Base-by-base conservation (phyloP, 345 rosid species). In the Melastoma malabathricum region DNA sequence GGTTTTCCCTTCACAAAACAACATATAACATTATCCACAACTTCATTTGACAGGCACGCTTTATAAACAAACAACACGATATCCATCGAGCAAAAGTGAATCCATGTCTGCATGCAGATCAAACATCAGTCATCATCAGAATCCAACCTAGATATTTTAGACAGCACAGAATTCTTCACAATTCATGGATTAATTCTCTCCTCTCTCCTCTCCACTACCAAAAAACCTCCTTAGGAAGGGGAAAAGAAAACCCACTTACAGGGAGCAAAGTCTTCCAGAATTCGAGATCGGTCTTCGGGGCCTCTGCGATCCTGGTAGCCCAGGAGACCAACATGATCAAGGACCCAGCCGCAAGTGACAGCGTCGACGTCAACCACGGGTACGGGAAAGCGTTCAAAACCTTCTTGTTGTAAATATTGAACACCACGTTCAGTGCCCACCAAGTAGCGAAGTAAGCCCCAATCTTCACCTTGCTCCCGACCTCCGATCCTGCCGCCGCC, bases 351-450 rank as follows among this genome's bases (percentile, higher is more conserved):
- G 98, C 98, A 31, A 92, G 86, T 1, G 98, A 92, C 34, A 92
- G 76, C 7, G 97, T 87, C 0, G 98, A 92, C 16, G 98, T 92
- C 61, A 92, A 75, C 98, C 98, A 92, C 5, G 98, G 98, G 44
- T 80, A 92, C 43, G 98, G 97, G 43, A 69, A 92, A 15, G 88
- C 98, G 75, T 92, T 92, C 79, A 92, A 64, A 8, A 84, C 97
- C 77, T 92, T 92, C 83, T 92, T 92, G 75, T 92, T 92, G 61
- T 92, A 92, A 14, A 92, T 92, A 57, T 92, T 87, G 70, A 92
- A 92, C 22, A 92, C 90, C 44, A 87, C 98, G 54, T 92, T 92
- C 73, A 92, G 64, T 31, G 94, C 86, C 97, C 98, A 92, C 98
- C 98, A 92, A 7, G 86, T 79, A 10, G 98, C 98, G 56, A 92